phyloP scores from a whole-genome alignment of 805 yeast genomes.

The Hanseniaspora singularis region DNA sequence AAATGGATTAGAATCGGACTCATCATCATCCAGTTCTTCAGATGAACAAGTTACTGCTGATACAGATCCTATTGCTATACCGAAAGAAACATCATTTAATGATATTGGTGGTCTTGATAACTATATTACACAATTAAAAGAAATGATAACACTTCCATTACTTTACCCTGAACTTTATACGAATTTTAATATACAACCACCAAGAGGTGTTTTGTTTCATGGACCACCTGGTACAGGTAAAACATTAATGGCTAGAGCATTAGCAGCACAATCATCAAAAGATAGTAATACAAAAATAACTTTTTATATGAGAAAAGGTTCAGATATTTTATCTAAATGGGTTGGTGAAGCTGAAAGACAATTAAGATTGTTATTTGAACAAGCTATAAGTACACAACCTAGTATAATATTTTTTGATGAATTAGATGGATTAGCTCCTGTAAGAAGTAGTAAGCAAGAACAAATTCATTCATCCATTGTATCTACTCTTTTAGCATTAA shows the following conservation, averaged over 20 bases:
- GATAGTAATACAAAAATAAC: slow-evolving; percentile 77
- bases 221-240: slow-evolving; percentile 99
- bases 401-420: slow-evolving; percentile 94
- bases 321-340: slow-evolving; percentile 95
- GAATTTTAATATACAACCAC: slow-evolving; percentile 84
- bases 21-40: slow-evolving; percentile 30
- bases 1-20: slow-evolving; percentile 40
- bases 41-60: slow-evolving; percentile 63
- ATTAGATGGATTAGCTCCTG: slow-evolving; percentile 97
- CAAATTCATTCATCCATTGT: slow-evolving; percentile 97
- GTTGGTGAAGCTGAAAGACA: slow-evolving; percentile 98
- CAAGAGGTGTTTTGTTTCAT: slow-evolving; percentile 92
- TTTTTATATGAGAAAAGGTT: slow-evolving; percentile 96
- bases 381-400: slow-evolving; percentile 92
- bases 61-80: slow-evolving; percentile 85
- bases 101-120: slow-evolving; percentile 86
- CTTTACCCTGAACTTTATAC: slow-evolving; percentile 88
- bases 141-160: slow-evolving; percentile 90
- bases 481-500: slow-evolving; percentile 81
- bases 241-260: slow-evolving; percentile 92
- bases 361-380: slow-evolving; percentile 78
- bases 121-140: slow-evolving; percentile 84
- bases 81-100: slow-evolving; percentile 70
- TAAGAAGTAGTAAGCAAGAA: slow-evolving; percentile 91
- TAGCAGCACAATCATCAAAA: slow-evolving; percentile 81